Base-by-base conservation (phyloP, 441 rosid genomes). In the Pelargonium hybrid region DNA sequence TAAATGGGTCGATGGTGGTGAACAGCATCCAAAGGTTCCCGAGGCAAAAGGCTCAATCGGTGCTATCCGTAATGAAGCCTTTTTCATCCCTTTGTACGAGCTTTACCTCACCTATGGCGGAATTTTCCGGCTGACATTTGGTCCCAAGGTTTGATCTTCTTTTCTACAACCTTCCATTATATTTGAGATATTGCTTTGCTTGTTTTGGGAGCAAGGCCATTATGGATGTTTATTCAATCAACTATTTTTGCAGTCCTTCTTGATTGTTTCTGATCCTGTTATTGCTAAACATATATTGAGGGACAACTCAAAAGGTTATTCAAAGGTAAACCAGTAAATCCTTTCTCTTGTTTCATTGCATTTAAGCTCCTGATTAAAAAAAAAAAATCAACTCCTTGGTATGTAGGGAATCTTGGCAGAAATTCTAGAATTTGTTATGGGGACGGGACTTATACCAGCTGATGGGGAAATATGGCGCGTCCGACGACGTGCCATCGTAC, bases 381-480 rank as follows among this genome's bases (percentile, higher is more conserved):
- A 66, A 17, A 71, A 47, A n/a, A n/a, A n/a, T 47, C 52, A 72
- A 71, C 43, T 68, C 62, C 15, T 73, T 68, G 47, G 65, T 56
- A 62, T 78, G 73, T 82, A 94, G 99, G 99, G 97, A 71, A 84
- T 94, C 71, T 76, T 94, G 74, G 97, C 96, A 61, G 99, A 94
- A 79, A 91, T 94, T 83, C 83, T 94, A 57, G 96, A 94, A 4
- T 94, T 94, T 89, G 99, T 94, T 31, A 94, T 94, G 99, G 99
- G 99, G 14, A 91, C 80, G 78, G 99, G 99, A 73, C 92, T 94
- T 67, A 94, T 94, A 67, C 97, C 99, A 0, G 99, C 99, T 48
- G 97, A 94, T 84, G 97, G 94, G 2, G 97, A 91, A 79, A 79
- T 90, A 81, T 94, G 99, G 99, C 95, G 96, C 70, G 83, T 87